These are phyloP conservation scores for Chlorella sorokiniana DNA, from an alignment of 139 green algal species.

Conservation along the genomic window DNA sequence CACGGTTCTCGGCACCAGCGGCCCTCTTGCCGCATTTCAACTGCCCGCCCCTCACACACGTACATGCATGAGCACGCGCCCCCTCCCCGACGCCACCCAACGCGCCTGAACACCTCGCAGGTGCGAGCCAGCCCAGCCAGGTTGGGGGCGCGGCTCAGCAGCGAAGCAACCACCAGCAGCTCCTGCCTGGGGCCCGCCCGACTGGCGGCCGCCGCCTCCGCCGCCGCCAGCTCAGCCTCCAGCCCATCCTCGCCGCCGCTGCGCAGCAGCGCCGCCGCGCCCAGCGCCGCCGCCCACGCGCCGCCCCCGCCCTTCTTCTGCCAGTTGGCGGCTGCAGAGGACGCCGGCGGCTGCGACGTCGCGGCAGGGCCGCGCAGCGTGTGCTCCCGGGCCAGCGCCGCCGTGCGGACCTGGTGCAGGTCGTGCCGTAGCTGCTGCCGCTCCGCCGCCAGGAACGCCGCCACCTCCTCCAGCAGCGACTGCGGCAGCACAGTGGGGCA, in stretches of 20 bases:
- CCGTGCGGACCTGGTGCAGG: neutral
- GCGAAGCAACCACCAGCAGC: constrained; percentile 89
- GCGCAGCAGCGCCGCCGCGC: neutral
- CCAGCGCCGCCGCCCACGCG: constrained; percentile 23
- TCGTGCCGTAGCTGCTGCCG: constrained; percentile 13
- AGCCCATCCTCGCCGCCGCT: neutral
- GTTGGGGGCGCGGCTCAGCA: constrained; percentile 90
- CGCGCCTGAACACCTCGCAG: constrained; percentile 73
- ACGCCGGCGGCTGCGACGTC: neutral
- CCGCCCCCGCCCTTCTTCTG: constrained; percentile 25
- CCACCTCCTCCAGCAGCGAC: constrained; percentile 13
- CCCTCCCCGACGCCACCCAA: neutral
- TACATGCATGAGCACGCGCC: too few relatives aligned
- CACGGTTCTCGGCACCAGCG: too few relatives aligned
- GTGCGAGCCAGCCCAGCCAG: constrained; percentile 89
- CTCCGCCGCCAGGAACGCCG: neutral
- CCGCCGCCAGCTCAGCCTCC: constrained; percentile 32
- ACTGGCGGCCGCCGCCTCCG: constrained; percentile 30
- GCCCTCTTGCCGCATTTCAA: too few relatives aligned
- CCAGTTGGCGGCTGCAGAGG: constrained; percentile 2
- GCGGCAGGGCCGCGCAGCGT: neutral
- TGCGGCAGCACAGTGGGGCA: neutral
- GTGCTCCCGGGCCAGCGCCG: neutral
- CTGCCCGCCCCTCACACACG: too few relatives aligned
- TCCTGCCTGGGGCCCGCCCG: constrained; percentile 47